These are phyloP conservation scores for Rauvolfia tetraphylla DNA, from an alignment of 257 asterid species.

Conservation along the genomic window DNA sequence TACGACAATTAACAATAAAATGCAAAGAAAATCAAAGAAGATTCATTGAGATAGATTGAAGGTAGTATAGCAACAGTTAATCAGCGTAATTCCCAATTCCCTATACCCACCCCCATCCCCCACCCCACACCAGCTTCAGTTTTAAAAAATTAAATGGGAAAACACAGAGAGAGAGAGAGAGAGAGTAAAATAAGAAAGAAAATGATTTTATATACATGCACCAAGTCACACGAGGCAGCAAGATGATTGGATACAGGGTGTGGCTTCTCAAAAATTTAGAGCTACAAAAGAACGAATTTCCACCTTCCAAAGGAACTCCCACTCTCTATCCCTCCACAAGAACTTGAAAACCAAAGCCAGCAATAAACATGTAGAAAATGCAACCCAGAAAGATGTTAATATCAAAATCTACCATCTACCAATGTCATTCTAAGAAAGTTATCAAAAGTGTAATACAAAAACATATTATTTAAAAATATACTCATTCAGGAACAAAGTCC, in stretches of 20 bases:
- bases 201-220: neutral
- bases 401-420: neutral
- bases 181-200: neutral
- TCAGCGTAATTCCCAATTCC: neutral
- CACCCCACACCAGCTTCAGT: neutral
- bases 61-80: neutral
- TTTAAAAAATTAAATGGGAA: neutral
- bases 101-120: neutral
- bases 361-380: neutral
- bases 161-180: neutral
- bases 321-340: neutral
- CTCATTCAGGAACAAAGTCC: too few relatives aligned
- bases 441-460: neutral
- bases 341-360: neutral
- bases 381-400: neutral
- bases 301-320: neutral
- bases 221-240: neutral
- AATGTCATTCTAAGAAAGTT: neutral
- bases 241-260: neutral
- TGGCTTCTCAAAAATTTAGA: neutral
- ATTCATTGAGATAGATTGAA: neutral
- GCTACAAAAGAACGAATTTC: neutral
- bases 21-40: neutral
- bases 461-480: too few relatives aligned
- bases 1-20: neutral